Percentiles rank a stretch among this genome's conserved stretches.
Evolutionary conservation across 2,329 filamentous ascomycete species (phyloP).

Genomic region (Periconia digitata): DNA sequence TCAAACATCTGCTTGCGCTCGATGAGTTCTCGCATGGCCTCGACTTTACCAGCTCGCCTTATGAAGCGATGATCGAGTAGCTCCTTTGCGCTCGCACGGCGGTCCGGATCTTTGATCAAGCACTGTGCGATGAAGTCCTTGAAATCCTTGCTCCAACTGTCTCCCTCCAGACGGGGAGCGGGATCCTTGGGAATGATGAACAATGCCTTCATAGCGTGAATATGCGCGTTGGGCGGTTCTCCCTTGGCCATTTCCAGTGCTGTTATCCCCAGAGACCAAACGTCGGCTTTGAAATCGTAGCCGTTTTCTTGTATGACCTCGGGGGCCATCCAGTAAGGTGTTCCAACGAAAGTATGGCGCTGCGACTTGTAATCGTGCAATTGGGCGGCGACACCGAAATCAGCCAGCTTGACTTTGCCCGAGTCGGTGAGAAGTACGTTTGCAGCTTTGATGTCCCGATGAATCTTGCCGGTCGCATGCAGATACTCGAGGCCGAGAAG

Average conservation of each 20-base stretch:
- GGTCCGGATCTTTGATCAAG: conserved; percentile 87
- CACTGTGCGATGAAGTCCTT: conserved; percentile 92
- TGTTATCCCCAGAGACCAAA: conserved; percentile 95
- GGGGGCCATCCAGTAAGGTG: conserved; percentile 98
- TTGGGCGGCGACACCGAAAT: conserved; percentile 96
- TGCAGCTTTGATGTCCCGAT: conserved; percentile 94
- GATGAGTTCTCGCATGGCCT: conserved; percentile 84
- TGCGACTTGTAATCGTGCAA: conserved; percentile 97
- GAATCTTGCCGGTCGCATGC: conserved; percentile 91
- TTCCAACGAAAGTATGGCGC: conserved; percentile 95
- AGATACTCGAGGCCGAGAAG: conserved; percentile 89
- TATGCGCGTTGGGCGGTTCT: conserved; percentile 90
- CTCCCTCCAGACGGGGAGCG: conserved; percentile 80
- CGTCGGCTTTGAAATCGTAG: conserved; percentile 96
- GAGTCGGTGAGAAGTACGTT: conserved; percentile 90
- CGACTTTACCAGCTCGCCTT: conserved; percentile 80
- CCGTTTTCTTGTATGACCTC: conserved; percentile 98
- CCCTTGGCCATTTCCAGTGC: conserved; percentile 89
- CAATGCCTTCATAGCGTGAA: conserved; percentile 97
- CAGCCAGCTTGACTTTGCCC: conserved; percentile 91
- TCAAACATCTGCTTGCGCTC: conserved; percentile 82
- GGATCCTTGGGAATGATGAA: conserved; percentile 94
- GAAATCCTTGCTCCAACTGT: conserved; percentile 81
- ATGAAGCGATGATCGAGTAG: conserved; percentile 88
- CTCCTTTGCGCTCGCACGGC: conserved; percentile 80